These are phyloP conservation scores for Claviceps purpurea DNA, from an alignment of 2,329 filamentous ascomycete species.

Conservation along the genomic window DNA sequence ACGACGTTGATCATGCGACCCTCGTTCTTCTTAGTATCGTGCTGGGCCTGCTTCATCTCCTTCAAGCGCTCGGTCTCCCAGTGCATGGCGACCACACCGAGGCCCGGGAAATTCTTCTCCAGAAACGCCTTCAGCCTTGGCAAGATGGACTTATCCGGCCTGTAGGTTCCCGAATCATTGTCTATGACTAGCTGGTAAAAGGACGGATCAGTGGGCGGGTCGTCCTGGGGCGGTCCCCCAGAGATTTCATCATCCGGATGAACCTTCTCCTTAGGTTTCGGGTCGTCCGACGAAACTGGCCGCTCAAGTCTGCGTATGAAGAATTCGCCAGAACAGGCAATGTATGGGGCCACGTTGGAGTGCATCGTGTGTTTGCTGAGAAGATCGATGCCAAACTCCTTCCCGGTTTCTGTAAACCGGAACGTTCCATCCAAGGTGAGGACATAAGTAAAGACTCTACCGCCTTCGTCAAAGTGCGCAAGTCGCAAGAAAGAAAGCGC, in stretches of 20 bases:
- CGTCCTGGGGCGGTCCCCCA: constrained; percentile 30
- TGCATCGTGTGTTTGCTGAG: constrained; percentile 96
- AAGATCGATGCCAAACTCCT: constrained; percentile 88
- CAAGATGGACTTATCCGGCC: constrained; percentile 66
- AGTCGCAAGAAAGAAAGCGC: constrained; percentile 73
- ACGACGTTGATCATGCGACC: constrained; percentile 39
- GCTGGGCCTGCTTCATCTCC: constrained; percentile 64
- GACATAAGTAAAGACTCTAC: constrained; percentile 82
- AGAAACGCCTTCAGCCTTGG: constrained; percentile 60
- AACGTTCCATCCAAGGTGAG: constrained; percentile 76
- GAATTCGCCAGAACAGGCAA: constrained; percentile 88
- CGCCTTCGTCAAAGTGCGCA: constrained; percentile 73
- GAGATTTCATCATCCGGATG: constrained; percentile 37
- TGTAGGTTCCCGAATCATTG: constrained; percentile 89
- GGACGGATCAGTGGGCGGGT: constrained; percentile 32
- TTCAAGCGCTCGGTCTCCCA: constrained; percentile 66
- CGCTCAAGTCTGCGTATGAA: constrained; percentile 60
- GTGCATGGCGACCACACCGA: constrained; percentile 61
- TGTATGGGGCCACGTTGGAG: constrained; percentile 79
- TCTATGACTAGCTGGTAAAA: constrained; percentile 84
- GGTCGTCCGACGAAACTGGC: constrained; percentile 29
- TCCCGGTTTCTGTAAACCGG: constrained; percentile 89
- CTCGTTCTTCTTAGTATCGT: constrained; percentile 56
- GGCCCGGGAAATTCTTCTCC: constrained; percentile 57
- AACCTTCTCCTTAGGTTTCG: constrained; percentile 30